Evolutionary conservation across 352 stramenopile species (phyloP).

Genomic region (Phytophthora quininea): DNA sequence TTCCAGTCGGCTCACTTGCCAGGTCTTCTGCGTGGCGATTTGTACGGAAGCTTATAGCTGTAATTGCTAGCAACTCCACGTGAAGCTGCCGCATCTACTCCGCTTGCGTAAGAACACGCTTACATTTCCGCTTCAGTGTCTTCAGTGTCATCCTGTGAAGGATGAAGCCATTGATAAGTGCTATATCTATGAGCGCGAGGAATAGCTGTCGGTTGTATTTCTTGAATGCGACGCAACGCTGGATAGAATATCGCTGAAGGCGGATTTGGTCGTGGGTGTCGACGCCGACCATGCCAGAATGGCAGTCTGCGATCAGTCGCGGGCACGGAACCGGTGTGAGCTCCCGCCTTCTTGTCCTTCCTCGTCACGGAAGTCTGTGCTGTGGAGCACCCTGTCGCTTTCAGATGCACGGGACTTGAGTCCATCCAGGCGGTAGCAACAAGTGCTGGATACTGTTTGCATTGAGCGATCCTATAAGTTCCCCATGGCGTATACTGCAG

Average conservation of each 20-base stretch:
- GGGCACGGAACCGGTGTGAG: constrained; percentile 9
- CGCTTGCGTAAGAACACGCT: constrained; percentile 9
- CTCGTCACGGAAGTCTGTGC: neutral
- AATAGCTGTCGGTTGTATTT: constrained; percentile 35
- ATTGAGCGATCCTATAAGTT: constrained; percentile 16
- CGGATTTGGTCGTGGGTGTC: constrained; percentile 24
- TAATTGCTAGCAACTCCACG: constrained; percentile 12
- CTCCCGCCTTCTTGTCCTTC: constrained; percentile 2
- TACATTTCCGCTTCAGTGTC: no score
- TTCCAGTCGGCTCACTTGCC: neutral
- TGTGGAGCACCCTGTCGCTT: constrained; percentile 15
- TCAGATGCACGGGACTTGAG: constrained; percentile 15
- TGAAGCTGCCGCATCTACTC: constrained; percentile 20
- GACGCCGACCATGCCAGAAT: constrained; percentile 12
- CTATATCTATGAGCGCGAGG: constrained; percentile 28
- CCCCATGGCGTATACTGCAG: constrained; percentile 15
- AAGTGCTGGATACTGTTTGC: constrained; percentile 5
- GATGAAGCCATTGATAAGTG: constrained; percentile 24
- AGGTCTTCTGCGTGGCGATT: neutral
- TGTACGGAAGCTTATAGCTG: constrained; percentile 17
- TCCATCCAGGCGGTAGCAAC: constrained; percentile 22
- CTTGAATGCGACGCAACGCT: constrained; percentile 9
- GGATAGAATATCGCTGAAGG: constrained; percentile 26
- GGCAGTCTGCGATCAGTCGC: neutral
- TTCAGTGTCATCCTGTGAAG: constrained; percentile 13